Conservation (phyloP, 495 filamentous ascomycete genomes). For the Poronia punctata region DNA sequence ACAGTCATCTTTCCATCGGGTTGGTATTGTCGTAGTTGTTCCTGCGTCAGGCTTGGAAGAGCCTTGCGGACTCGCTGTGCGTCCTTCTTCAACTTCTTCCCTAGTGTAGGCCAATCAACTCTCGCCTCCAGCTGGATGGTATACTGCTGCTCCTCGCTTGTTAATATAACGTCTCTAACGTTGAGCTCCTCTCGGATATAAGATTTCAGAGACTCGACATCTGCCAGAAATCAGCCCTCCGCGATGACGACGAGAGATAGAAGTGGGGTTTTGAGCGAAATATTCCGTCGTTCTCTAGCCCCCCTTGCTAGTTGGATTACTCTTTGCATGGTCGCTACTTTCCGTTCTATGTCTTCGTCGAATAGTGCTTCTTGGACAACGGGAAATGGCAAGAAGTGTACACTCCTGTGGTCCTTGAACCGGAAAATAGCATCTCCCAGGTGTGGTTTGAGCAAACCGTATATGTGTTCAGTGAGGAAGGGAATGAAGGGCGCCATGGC, state of each 20-base stretch:
- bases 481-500: constrained; percentile 66
- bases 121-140: no score
- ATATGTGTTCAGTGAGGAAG: constrained; percentile 90
- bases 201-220: no score
- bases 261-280: constrained; percentile 82
- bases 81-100: no score
- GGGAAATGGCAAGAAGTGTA: constrained; percentile 89
- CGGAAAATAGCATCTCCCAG: constrained; percentile 43
- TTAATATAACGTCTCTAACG: no score
- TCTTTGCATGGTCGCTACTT: constrained; percentile 84
- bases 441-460: constrained; percentile 74
- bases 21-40: no score
- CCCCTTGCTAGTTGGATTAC: constrained; percentile 85
- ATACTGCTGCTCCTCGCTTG: no score
- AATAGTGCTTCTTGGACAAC: constrained; percentile 82
- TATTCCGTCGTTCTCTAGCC: constrained; percentile 72
- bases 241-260: constrained; percentile 83
- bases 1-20: no score
- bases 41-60: no score
- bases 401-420: constrained; percentile 64
- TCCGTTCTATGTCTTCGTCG: constrained; percentile 74
- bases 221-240: no score
- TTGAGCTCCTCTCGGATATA: no score
- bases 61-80: no score
- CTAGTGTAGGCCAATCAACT: no score